Evolutionary conservation across 495 filamentous ascomycete genomes (phyloP), one percentile per base, ranked within the genome.

Genomic region (Cairneyella variabilis): DNA sequence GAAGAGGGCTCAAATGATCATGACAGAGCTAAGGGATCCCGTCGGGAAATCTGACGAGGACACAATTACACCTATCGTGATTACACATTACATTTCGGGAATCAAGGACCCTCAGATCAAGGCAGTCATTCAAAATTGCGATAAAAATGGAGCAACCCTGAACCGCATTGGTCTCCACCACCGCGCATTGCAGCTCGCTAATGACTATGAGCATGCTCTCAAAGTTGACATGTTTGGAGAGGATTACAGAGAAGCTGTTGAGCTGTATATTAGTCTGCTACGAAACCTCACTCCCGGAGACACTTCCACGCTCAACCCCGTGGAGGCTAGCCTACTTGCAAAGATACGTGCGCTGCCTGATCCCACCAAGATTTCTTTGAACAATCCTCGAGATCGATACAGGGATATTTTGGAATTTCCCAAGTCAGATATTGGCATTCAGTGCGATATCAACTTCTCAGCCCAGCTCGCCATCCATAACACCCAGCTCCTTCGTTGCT

Each of bases 381-480:
- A 52, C 26, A 64, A 64, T 21, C 51, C 61, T 46, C 43, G 73
- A 59, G 72, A 79, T 53, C 62, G 67, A 27, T 71, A 73, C 57
- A 69, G 60, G 41, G 81, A 83, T 36, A 76, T 76, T 37, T 72
- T 90, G 3, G 86, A 89, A 56, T 89, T 88, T 39, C 84, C 86
- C 6, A 86, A 86, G 53, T 64, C 66, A 5, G 83, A 81, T 9
- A 74, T 84, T 23, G 88, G 88, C 16, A 82, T 90, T 11, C 85
- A 85, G 64, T 90, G 84, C 66, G 89, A 95, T 63, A 88, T 95
- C 69, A 92, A 90, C 59, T 93, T 93, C 57, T 83, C 84, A 0
- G 89, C 91, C 18, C 77, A 82, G 34, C 75, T 95, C 10, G 90
- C 80, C 0, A 64, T 93, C 6, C 84, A 90, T 58, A 95, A 93